These are phyloP conservation scores for Rhododendron ferrugineum DNA, from an alignment of 148 eudicot genomes.

Conservation along the genomic window DNA sequence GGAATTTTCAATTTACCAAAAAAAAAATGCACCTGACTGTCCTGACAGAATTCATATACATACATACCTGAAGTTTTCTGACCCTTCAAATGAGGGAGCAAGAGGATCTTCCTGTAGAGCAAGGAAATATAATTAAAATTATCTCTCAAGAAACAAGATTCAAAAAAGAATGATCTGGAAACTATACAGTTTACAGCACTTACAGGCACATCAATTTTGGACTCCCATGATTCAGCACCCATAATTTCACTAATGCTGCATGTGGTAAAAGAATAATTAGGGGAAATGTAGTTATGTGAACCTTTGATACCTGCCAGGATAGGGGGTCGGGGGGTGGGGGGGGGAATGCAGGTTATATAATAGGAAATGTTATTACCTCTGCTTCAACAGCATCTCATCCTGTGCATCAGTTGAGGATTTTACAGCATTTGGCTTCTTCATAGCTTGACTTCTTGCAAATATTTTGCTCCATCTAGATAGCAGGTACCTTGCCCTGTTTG, in stretches of 20 bases:
- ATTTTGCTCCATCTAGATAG: constrained; percentile 85
- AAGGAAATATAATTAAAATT: constrained; percentile 11
- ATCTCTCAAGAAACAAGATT: background rate
- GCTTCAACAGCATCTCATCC: constrained; percentile 64
- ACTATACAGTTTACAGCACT: constrained; percentile 20
- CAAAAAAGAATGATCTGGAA: constrained; percentile 1
- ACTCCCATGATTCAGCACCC: constrained; percentile 60
- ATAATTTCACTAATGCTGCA: constrained; percentile 79
- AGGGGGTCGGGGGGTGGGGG: background rate
- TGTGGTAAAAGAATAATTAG: background rate
- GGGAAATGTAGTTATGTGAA: background rate
- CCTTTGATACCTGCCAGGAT: background rate
- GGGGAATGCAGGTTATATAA: background rate
- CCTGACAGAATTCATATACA: background rate
- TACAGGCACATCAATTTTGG: constrained; percentile 44
- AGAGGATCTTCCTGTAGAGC: constrained; percentile 37
- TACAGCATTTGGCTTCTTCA: constrained; percentile 46
- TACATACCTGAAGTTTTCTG: constrained; percentile 47
- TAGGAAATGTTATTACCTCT: constrained; percentile 46
- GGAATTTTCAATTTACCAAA: background rate
- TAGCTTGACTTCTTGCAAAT: constrained; percentile 66
- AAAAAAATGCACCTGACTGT: background rate
- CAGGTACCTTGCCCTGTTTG: constrained; percentile 79
- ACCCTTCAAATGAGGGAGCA: constrained; percentile 24
- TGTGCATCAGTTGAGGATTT: constrained; percentile 47